Percentiles rank a stretch among this genome's conserved stretches.
Conservation (phyloP, 192 early-diverging fungal genomes). For the Helicostylum pulchrum region DNA sequence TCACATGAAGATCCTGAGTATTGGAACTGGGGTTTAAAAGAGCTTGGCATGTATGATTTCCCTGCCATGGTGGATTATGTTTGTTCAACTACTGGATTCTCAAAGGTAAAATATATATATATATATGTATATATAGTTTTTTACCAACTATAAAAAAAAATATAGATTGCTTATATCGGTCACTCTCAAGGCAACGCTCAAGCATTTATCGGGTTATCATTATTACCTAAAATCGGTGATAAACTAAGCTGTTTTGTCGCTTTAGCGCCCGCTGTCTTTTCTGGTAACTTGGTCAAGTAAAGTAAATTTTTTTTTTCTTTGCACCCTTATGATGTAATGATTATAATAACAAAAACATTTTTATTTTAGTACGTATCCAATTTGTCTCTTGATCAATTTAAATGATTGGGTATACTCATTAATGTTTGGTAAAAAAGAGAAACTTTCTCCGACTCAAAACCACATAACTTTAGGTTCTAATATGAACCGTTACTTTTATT, state of each 20-base stretch:
- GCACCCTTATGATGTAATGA: not conserved
- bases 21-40: slow-evolving; percentile 95
- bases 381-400: slow-evolving; percentile 7
- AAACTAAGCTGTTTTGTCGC: slow-evolving; percentile 89
- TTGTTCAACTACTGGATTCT: not conserved
- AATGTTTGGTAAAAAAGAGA: slow-evolving; percentile 21
- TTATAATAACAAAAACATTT: not conserved
- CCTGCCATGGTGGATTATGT: slow-evolving; percentile 69
- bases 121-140: not conserved
- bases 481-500: not conserved
- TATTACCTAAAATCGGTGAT: slow-evolving; percentile 71
- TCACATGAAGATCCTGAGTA: slow-evolving; percentile 17
- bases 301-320: not conserved
- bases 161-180: slow-evolving; percentile 77
- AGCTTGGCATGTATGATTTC: slow-evolving; percentile 83
- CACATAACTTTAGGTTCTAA: not conserved
- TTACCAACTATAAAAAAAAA: not conserved
- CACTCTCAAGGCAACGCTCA: slow-evolving; percentile 94
- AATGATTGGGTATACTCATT: not conserved
- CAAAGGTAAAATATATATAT: slow-evolving; percentile 32
- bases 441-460: no score
- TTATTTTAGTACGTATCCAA: slow-evolving; percentile 13
- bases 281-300: slow-evolving; percentile 15
- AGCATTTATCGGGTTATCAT: slow-evolving; percentile 81
- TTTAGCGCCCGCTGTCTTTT: slow-evolving; percentile 69